phyloP scores from a whole-genome alignment of 176 grass and related monocot genomes.

The Aegilops speltoides region DNA sequence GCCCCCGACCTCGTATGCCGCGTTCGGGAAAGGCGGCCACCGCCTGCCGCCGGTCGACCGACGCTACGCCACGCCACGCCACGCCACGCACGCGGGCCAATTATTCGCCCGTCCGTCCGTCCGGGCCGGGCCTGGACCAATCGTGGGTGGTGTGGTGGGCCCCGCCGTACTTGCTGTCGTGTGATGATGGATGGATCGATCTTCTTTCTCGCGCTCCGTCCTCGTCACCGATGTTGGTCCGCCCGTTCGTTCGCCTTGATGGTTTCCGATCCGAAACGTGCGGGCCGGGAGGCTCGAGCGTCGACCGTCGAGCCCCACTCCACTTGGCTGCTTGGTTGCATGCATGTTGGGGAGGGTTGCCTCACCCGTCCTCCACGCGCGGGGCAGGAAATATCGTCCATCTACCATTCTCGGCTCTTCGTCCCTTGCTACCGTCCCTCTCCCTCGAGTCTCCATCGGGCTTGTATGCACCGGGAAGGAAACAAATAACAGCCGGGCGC shows the following conservation, averaged over 20 bases:
- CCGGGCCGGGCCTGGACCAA: neutral
- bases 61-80: too few species aligned
- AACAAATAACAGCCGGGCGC: neutral
- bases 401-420: too few species aligned
- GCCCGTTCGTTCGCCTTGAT: neutral
- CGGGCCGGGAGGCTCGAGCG: neutral
- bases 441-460: too few species aligned
- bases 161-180: conserved; percentile 14
- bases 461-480: neutral
- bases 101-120: neutral
- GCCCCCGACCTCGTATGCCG: neutral
- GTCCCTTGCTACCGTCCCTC: too few species aligned
- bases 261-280: conserved; percentile 2
- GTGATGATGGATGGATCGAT: neutral
- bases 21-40: neutral
- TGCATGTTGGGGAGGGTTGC: too few species aligned
- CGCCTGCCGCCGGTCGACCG: conserved; percentile 12
- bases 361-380: too few species aligned
- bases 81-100: too few species aligned
- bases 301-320: too few species aligned
- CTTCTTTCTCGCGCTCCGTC: neutral
- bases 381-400: too few species aligned
- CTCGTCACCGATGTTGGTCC: neutral
- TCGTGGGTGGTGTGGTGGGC: neutral
- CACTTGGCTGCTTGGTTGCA: too few species aligned